Conservation (phyloP, 78 protist species). For the Speleostelium caveatum region DNA sequence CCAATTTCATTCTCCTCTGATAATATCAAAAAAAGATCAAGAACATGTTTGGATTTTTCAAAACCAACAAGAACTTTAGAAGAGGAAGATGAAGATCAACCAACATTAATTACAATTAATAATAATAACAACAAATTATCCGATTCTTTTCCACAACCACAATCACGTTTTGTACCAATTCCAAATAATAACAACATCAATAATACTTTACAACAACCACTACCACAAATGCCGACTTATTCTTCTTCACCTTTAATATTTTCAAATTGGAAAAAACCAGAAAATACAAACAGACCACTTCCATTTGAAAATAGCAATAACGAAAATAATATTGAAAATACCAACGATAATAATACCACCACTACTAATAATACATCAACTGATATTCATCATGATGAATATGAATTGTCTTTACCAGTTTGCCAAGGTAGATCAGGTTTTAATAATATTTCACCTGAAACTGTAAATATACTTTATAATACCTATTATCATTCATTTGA, state of each 20-base stretch:
- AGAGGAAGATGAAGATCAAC: not conserved
- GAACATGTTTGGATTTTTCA: conserved; percentile 33
- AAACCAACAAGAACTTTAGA: not conserved
- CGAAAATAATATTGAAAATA: not conserved
- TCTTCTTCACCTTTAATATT: conserved; percentile 29
- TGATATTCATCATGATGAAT: conserved; percentile 2
- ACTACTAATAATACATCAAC: not conserved
- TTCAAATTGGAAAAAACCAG: too few species aligned
- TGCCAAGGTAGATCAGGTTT: conserved; percentile 54
- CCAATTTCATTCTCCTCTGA: not conserved
- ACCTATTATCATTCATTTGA: not conserved
- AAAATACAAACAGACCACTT: not conserved
- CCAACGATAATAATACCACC: not conserved
- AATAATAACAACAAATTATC: not conserved
- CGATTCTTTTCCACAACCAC: not conserved
- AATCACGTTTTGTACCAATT: conserved; percentile 6
- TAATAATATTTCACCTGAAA: conserved; percentile 54
- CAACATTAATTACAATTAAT: not conserved
- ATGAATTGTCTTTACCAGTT: conserved; percentile 12
- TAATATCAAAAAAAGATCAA: conserved; percentile 15
- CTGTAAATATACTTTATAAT: conserved; percentile 2
- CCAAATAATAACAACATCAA: not conserved
- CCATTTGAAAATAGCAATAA: conserved; percentile 11
- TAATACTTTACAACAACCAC: conserved; percentile 14
- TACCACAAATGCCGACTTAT: not conserved